phyloP scores from a whole-genome alignment of 768 basidiomycete species.

The Dictyophora rubrovolvata region DNA sequence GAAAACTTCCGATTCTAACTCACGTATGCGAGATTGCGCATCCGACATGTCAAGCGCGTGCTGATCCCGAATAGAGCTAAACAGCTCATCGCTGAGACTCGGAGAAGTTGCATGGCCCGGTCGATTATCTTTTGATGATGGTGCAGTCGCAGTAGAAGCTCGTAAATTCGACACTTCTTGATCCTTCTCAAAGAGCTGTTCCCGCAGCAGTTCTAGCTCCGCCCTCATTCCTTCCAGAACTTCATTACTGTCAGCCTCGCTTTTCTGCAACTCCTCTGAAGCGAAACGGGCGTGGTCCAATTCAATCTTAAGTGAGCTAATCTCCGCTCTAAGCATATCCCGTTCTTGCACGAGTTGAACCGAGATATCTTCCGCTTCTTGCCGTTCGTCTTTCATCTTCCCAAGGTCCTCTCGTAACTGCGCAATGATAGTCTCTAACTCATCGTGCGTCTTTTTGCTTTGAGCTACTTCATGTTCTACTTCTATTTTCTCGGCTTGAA shows the following conservation, averaged over 20 bases:
- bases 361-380: constrained; percentile 5
- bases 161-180: constrained; percentile 56
- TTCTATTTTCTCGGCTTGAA: constrained; percentile 36
- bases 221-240: constrained; percentile 54
- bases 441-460: constrained; percentile 49
- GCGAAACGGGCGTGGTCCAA: constrained; percentile 20
- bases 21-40: constrained; percentile 70
- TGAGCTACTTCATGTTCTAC: constrained; percentile 41
- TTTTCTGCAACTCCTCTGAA: constrained; percentile 28
- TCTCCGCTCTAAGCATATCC: constrained; percentile 29
- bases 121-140: constrained; percentile 21
- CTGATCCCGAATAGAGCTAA: constrained; percentile 60
- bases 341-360: not conserved
- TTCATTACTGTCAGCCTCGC: constrained; percentile 51
- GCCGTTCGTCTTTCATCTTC: constrained; percentile 5
- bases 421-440: constrained; percentile 55
- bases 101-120: not conserved
- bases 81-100: constrained; percentile 65
- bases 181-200: constrained; percentile 51
- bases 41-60: constrained; percentile 73
- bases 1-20: constrained; percentile 62
- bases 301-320: constrained; percentile 41
- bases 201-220: constrained; percentile 62
- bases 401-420: constrained; percentile 12
- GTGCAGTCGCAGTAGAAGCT: constrained; percentile 23